Conservation (phyloP, 1,284 basidiomycete genomes). For the Pascua guehoae region DNA sequence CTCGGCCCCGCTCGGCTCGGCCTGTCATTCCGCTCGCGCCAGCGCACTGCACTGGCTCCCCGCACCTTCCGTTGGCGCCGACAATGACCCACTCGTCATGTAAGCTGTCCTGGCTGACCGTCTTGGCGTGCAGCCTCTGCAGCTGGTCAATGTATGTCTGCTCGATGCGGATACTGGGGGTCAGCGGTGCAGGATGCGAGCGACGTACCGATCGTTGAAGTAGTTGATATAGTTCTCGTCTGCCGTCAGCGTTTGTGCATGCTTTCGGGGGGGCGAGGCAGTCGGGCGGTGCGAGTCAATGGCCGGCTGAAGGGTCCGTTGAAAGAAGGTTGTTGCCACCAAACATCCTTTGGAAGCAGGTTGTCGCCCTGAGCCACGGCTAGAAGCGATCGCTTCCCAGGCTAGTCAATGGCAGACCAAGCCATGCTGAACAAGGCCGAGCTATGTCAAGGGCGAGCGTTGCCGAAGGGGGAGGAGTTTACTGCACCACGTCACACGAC, state of each 20-base stretch:
- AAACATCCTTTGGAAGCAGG: no score
- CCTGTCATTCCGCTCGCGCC: no score
- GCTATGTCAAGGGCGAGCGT: no score
- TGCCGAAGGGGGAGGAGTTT: no score
- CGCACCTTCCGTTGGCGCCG: neutral
- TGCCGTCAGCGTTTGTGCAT: neutral
- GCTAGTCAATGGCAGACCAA: no score
- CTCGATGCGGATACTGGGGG: constrained; percentile 68
- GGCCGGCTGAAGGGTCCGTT: no score
- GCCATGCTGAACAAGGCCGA: no score
- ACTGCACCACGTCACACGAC: no score
- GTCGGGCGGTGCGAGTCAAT: neutral
- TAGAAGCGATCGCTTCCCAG: no score
- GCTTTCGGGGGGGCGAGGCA: neutral
- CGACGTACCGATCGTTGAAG: constrained; percentile 73
- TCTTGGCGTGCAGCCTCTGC: constrained; percentile 64
- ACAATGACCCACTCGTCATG: constrained; percentile 42
- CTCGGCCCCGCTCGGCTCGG: no score
- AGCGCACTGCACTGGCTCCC: neutral
- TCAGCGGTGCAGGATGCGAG: constrained; percentile 15
- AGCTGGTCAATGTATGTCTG: constrained; percentile 73
- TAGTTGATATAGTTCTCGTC: constrained; percentile 72
- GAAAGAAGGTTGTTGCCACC: no score
- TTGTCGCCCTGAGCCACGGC: no score
- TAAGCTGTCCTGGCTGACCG: constrained; percentile 60